Evolutionary conservation across 2,329 filamentous ascomycete species (phyloP), one percentile per base, ranked within the genome.

Genomic region (Cladophialophora psammophila): DNA sequence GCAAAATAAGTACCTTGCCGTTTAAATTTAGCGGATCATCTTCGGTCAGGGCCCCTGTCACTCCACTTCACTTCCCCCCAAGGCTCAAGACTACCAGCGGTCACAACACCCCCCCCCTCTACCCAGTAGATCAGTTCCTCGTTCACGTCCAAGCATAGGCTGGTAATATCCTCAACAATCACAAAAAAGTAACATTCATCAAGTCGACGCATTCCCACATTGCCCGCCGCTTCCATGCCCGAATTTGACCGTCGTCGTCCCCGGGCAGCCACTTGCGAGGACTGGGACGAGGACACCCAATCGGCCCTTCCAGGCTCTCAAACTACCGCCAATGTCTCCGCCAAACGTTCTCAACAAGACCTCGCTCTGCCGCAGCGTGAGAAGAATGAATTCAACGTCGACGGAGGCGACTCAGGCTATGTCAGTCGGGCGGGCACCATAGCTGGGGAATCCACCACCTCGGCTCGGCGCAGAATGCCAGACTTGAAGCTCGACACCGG

Each of bases 401-500:
- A 80, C 74, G 82, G 83, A 72, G 87, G 84, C 78, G 87, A 89
- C 78, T 88, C 86, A 71, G 86, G 86, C 73, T 88, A 88, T 80
- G 87, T 85, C 70, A 88, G 85, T 79, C 82, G 83, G 74, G 86
- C 85, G 73, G 81, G 81, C 71, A 82, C 83, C 70, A 83, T 84
- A 69, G 79, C 82, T 77, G 82, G 83, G 79, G 82, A 67, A 50
- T 82, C 82, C 78, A 84, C 81, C 83, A 75, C 80, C 77, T 71
- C 80, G 80, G 79, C 78, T 76, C 73, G 80, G 75, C 74, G 78
- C 75, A 73, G 78, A 75, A 71, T 77, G 74, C 69, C 77, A 76
- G 66, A 71, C 69, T 63, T 77, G 76, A 80, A 77, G 72, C 69
- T 79, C 68, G 76, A 79, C 69, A 75, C 76, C 40, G 74, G 75